Conservation (phyloP, 2,329 filamentous ascomycete genomes). For the Rutstroemia sp. region DNA sequence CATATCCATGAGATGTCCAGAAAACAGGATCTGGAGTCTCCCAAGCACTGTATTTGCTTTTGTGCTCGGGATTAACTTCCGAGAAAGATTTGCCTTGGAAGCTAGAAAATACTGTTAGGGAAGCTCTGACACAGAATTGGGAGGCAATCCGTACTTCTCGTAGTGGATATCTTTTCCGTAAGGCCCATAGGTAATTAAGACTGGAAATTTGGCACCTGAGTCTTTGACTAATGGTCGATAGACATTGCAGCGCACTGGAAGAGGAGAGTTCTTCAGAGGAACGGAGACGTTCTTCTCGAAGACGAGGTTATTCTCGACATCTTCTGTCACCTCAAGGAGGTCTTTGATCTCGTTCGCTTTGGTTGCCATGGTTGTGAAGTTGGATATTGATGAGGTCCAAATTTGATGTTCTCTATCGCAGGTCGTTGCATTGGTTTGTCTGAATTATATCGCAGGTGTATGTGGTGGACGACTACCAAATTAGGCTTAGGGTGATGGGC, state of each 20-base stretch:
- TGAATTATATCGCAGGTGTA: too few relatives aligned
- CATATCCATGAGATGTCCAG: slow-evolving; percentile 37
- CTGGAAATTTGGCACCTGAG: slow-evolving; percentile 40
- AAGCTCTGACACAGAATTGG: not conserved
- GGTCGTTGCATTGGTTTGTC: too few relatives aligned
- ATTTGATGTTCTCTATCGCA: too few relatives aligned
- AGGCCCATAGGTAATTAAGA: slow-evolving; percentile 63
- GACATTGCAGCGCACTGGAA: slow-evolving; percentile 42
- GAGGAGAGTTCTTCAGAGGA: slow-evolving; percentile 33
- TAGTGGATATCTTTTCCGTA: slow-evolving; percentile 70
- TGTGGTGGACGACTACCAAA: too few relatives aligned
- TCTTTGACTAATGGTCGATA: slow-evolving; percentile 37
- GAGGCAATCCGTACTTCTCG: slow-evolving; percentile 32
- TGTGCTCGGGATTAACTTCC: slow-evolving; percentile 36
- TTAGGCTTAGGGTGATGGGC: too few relatives aligned
- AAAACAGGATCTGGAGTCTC: slow-evolving; percentile 37
- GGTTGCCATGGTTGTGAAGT: not conserved
- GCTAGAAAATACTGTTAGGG: slow-evolving; percentile 17
- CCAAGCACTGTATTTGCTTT: slow-evolving; percentile 36
- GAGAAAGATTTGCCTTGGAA: slow-evolving; percentile 44
- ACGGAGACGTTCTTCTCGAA: slow-evolving; percentile 43
- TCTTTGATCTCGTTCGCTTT: slow-evolving; percentile 11
- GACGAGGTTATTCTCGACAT: slow-evolving; percentile 25
- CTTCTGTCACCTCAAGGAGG: slow-evolving; percentile 13
- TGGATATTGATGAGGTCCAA: not conserved